phyloP scores from a whole-genome alignment of 164 flowering plant species.

The Pachysandra terminalis region DNA sequence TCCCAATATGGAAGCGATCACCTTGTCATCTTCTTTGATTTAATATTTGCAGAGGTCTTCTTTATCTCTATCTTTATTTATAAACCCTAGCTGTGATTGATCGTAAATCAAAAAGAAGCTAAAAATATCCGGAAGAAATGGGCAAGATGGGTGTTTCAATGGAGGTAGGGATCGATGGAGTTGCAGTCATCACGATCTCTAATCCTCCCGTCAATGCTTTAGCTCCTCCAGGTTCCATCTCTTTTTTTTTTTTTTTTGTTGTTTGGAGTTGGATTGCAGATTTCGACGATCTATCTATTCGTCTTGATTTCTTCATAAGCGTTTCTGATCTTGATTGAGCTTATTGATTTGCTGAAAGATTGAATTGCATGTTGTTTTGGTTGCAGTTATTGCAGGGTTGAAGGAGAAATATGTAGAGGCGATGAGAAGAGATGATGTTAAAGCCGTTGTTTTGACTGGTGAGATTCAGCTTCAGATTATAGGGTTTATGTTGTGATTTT shows the following conservation, averaged over 20 bases:
- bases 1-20: neutral
- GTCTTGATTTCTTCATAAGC: neutral
- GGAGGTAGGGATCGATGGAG: conserved; percentile 81
- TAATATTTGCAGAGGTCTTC: no score
- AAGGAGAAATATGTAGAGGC: conserved; percentile 69
- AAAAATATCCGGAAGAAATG: neutral
- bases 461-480: neutral
- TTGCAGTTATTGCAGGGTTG: conserved; percentile 55
- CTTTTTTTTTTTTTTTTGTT: neutral
- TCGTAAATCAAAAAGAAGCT: no score
- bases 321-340: neutral
- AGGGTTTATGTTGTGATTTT: neutral
- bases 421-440: conserved; percentile 58
- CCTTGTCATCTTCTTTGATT: neutral
- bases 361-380: neutral
- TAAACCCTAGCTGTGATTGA: neutral
- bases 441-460: conserved; percentile 80
- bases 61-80: no score
- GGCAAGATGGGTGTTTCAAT: conserved; percentile 34
- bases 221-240: conserved; percentile 42
- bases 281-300: neutral
- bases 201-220: conserved; percentile 92
- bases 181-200: conserved; percentile 68
- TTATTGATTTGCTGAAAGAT: neutral
- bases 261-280: no score